A percentile compares a stretch with the other conserved stretches of the same genome.
Evolutionary conservation across 140 eudicot genomes (phyloP).

Genomic region (Artemisia princeps): DNA sequence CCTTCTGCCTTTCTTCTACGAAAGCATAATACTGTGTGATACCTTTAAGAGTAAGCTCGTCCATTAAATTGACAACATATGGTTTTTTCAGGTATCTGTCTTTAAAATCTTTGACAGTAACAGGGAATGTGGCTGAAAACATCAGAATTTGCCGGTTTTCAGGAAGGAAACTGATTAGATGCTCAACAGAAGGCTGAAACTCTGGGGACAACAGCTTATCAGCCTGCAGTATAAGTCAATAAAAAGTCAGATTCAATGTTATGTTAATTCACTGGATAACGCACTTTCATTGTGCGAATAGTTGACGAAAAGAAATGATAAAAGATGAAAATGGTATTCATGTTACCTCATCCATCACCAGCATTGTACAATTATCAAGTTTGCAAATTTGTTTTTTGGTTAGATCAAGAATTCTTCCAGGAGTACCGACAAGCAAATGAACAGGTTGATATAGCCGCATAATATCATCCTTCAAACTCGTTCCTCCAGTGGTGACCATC

Average conservation of each 20-base stretch:
- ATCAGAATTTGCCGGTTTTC: conserved; percentile 57
- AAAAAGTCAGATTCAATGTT: not conserved
- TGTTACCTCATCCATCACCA: conserved; percentile 72
- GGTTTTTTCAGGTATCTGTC: conserved; percentile 58
- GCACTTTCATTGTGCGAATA: not conserved
- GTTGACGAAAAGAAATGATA: not conserved
- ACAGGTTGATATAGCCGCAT: conserved; percentile 79
- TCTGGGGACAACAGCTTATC: conserved; percentile 73
- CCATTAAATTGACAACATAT: conserved; percentile 70
- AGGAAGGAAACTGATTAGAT: conserved; percentile 54
- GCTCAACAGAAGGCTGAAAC: conserved; percentile 60
- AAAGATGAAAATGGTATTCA: conserved; percentile 1
- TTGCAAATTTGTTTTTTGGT: conserved; percentile 54
- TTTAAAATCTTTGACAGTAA: conserved; percentile 62
- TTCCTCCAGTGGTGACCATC: conserved; percentile 82
- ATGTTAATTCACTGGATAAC: not conserved
- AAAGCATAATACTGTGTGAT: conserved; percentile 62
- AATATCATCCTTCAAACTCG: conserved; percentile 69
- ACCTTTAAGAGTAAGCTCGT: conserved; percentile 78
- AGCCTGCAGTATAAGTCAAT: conserved; percentile 39
- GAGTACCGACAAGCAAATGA: conserved; percentile 72
- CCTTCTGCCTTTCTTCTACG: conserved; percentile 77
- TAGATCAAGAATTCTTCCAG: conserved; percentile 75
- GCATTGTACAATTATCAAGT: conserved; percentile 53
- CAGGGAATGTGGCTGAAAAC: conserved; percentile 82